Conservation (phyloP, 2,329 filamentous ascomycete species). For the Fusarium sublunatum region DNA sequence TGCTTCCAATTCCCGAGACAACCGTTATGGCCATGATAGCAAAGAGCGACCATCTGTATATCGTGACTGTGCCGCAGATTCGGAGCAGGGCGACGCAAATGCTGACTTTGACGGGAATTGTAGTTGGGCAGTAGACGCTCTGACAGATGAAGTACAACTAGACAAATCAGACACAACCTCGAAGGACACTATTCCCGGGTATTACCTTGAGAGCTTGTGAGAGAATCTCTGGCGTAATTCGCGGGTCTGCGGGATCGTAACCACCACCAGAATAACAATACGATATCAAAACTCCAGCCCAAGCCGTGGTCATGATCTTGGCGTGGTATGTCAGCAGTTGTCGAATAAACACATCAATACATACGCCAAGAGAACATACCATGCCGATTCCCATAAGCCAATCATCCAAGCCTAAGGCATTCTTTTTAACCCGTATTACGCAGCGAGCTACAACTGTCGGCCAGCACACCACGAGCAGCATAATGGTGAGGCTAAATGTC, state of each 20-base stretch:
- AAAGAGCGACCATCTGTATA: constrained; percentile 4
- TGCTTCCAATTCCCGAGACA: constrained; percentile 8
- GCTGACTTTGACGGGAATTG: constrained; percentile 15
- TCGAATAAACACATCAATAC: background rate
- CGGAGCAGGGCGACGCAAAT: constrained; percentile 18
- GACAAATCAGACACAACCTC: background rate
- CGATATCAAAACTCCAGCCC: constrained; percentile 1
- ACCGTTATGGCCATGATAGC: constrained; percentile 8
- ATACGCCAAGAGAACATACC: background rate
- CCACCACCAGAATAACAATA: constrained; percentile 4
- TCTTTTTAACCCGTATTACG: background rate
- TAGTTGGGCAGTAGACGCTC: constrained; percentile 11
- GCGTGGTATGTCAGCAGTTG: background rate
- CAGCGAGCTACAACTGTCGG: constrained; percentile 3
- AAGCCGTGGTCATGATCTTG: constrained; percentile 7
- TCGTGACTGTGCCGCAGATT: constrained; percentile 3
- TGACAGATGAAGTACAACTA: constrained; percentile 19
- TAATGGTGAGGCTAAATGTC: constrained; percentile 1
- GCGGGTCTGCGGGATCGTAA: constrained; percentile 1
- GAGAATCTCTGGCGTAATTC: background rate
- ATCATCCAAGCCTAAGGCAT: constrained; percentile 4
- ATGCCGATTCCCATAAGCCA: constrained; percentile 8
- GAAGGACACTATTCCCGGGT: no score
- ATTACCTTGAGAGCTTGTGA: background rate
- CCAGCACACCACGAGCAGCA: constrained; percentile 6